Conservation (phyloP, 257 asterid species). For the Nicotiana noctiflora region DNA sequence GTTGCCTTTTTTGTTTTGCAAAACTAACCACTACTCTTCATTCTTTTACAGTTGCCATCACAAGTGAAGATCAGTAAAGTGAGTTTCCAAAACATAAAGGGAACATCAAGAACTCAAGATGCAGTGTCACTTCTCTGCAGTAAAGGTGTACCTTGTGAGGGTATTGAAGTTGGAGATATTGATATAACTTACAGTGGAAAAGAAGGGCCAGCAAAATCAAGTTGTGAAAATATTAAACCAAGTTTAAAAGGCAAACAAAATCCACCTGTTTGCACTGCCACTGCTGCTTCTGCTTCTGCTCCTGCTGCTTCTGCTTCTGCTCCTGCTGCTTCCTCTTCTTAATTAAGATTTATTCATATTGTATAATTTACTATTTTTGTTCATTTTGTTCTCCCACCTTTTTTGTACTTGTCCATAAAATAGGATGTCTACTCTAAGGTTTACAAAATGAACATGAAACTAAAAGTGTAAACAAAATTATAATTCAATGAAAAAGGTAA, state of each 20-base stretch:
- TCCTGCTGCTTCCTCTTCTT: background rate
- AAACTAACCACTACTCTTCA: too few relatives aligned
- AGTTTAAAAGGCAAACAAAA: conserved; percentile 12
- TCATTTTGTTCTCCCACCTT: background rate
- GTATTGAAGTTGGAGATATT: conserved; percentile 21
- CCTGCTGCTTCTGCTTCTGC: background rate
- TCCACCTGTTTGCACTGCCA: conserved; percentile 15
- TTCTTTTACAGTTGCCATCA: conserved; percentile 16
- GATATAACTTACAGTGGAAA: conserved; percentile 22
- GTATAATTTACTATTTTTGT: background rate
- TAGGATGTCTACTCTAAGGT: background rate
- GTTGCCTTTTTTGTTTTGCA: background rate
- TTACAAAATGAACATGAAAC: background rate
- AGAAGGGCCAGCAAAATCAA: conserved; percentile 22
- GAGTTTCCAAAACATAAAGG: conserved; percentile 18
- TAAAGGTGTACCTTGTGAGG: conserved; percentile 20
- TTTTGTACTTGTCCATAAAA: too few relatives aligned
- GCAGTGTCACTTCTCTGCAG: conserved; percentile 28
- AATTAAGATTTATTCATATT: background rate
- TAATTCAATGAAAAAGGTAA: too few relatives aligned
- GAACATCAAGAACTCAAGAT: conserved; percentile 21
- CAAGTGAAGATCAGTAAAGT: conserved; percentile 28
- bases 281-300: background rate
- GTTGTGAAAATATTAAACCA: conserved; percentile 28
- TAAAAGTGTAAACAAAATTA: too few relatives aligned